Base-by-base conservation (phyloP, 2,329 filamentous ascomycete species). In the Fusarium scirpi region DNA sequence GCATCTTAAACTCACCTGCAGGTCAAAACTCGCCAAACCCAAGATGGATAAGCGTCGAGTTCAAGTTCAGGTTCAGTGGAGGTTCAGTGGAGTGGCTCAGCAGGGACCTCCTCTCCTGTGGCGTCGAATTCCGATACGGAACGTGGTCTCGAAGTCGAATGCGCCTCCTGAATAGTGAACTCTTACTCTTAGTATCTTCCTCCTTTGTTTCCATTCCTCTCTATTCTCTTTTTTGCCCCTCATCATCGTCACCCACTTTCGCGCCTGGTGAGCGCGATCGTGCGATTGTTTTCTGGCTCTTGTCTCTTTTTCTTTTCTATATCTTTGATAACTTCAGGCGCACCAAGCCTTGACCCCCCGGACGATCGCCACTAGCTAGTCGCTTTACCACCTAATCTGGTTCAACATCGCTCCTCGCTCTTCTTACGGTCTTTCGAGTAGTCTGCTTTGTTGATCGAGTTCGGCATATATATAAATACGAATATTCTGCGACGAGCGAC, bases 81-180 rank as follows among this genome's bases (percentile, higher is more conserved):
- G 24, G 24, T n/a, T 38, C 25, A 51, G 59, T 58, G 62, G 58
- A 65, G 68, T 71, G 68, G 68, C 68, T 71, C n/a, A 69, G 68
- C 59, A 60, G 27, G 43, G 58, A 27, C 44, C 59, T 24, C 24
- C 24, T 63, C 46, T 40, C 48, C 38, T 52, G 68, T 71, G 69
- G 69, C 69, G 69, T 70, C 44, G 49, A 62, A 45, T 68, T 71
- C 57, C 40, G 38, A 63, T 66, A 49, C 41, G 55, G 69, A 70
- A 71, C 69, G 69, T 72, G 69, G 66, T 72, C 69, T 71, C 57
- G 61, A 72, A 62, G 51, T 69, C 40, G 38, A 60, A 69, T 69
- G 48, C 68, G 58, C 65, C 70, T 73, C 70, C 70, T 72, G 66
- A 70, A 68, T 58, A 57, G 30, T 47, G 16, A 30, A 45, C 52